Percentiles rank a stretch among this genome's conserved stretches.
These are phyloP conservation scores for Warburgia ugandensis DNA, from an alignment of 164 flowering plant species.

Conservation along the genomic window DNA sequence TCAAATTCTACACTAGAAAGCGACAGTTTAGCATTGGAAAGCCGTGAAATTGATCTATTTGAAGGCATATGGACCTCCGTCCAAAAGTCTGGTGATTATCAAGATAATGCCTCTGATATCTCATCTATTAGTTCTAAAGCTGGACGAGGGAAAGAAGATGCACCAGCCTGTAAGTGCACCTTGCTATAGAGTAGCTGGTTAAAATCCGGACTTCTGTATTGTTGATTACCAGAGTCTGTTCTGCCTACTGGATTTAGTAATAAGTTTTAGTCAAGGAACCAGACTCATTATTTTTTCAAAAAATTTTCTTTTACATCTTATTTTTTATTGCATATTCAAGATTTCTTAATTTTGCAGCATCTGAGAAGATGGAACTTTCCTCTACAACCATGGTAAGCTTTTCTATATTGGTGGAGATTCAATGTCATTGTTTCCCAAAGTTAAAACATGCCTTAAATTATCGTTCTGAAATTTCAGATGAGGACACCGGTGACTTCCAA, in stretches of 20 bases:
- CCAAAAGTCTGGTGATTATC: conserved; percentile 33
- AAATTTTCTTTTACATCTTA: background rate
- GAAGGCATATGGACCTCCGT: conserved; percentile 76
- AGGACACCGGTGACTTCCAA: conserved; percentile 31
- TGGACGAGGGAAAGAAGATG: conserved; percentile 12
- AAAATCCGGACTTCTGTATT: too few species aligned
- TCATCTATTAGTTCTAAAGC: conserved; percentile 17
- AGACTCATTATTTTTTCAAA: background rate
- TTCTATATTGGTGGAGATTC: background rate
- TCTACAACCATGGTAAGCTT: conserved; percentile 36
- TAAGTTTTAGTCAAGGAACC: background rate
- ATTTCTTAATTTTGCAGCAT: conserved; percentile 33
- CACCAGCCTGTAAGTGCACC: conserved; percentile 28
- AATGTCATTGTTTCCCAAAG: background rate
- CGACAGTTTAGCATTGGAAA: conserved; percentile 52
- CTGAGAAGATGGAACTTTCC: conserved; percentile 26
- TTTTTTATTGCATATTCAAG: too few species aligned
- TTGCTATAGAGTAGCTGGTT: too few species aligned
- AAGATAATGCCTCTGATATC: conserved; percentile 20
- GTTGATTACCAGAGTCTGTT: too few species aligned
- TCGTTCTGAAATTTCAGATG: conserved; percentile 24
- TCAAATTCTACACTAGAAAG: conserved; percentile 66
- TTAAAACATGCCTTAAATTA: background rate
- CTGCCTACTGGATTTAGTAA: too few species aligned
- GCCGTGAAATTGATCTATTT: conserved; percentile 67